Conservation (phyloP, 164 flowering plant genomes). For the Magnolia sinica region DNA sequence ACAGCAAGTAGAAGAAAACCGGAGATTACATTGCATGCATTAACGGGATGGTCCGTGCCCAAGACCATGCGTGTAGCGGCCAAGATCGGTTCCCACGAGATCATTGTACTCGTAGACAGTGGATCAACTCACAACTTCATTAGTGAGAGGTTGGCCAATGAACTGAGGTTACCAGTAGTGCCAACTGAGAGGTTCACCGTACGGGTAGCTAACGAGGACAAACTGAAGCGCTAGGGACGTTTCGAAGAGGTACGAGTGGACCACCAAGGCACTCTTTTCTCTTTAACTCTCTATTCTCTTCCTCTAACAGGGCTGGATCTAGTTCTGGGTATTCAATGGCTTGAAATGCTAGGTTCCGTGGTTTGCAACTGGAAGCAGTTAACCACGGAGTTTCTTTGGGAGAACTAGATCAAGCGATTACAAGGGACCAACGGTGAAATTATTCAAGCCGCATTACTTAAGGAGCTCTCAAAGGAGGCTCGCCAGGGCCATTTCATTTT, state of each 20-base stretch:
- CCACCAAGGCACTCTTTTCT: background rate
- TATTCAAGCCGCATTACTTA: background rate
- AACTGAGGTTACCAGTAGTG: background rate
- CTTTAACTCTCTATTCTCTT: background rate
- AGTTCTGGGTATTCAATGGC: too few species aligned
- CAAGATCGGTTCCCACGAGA: too few species aligned
- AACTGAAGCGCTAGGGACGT: background rate
- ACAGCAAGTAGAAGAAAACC: too few species aligned
- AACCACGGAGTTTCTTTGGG: background rate
- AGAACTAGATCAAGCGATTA: background rate
- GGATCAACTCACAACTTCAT: too few species aligned
- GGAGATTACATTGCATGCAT: too few species aligned
- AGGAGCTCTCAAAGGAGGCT: background rate
- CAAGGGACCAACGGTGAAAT: background rate
- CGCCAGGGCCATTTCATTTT: too few species aligned
- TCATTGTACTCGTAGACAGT: too few species aligned
- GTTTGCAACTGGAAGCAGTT: background rate
- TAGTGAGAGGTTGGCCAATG: too few species aligned
- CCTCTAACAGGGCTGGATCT: background rate
- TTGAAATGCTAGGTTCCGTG: too few species aligned
- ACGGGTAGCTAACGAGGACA: background rate
- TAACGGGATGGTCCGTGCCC: too few species aligned
- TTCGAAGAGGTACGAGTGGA: background rate
- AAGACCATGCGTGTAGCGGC: too few species aligned
- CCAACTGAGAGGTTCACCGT: background rate